Evolutionary conservation across 805 yeast species (phyloP).

Genomic region (Lachancea kluyveri): DNA sequence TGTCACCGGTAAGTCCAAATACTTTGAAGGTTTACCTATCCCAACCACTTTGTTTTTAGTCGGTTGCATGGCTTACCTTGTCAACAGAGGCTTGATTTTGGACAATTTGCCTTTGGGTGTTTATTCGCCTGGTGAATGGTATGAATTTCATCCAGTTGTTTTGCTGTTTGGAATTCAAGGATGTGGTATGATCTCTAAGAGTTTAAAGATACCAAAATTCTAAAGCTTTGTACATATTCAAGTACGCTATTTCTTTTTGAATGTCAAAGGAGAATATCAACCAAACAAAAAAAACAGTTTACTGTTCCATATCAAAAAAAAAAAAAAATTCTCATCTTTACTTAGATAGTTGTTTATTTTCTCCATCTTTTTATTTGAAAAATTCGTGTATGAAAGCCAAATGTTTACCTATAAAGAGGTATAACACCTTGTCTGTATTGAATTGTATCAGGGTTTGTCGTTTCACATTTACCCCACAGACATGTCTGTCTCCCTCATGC

Average conservation of each 20-base stretch:
- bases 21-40: slow-evolving; percentile 94
- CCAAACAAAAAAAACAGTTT: too few species aligned
- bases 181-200: slow-evolving; percentile 85
- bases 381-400: too few species aligned
- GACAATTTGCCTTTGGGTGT: slow-evolving; percentile 63
- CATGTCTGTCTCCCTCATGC: too few species aligned
- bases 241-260: not conserved
- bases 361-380: too few species aligned
- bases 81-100: slow-evolving; percentile 43
- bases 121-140: slow-evolving; percentile 44
- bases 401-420: too few species aligned
- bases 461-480: too few species aligned
- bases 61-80: slow-evolving; percentile 60
- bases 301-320: too few species aligned
- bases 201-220: slow-evolving; percentile 86
- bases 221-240: slow-evolving; percentile 14
- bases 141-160: slow-evolving; percentile 72
- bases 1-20: slow-evolving; percentile 75
- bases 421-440: too few species aligned
- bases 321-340: too few species aligned
- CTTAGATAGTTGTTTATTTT: too few species aligned
- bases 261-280: too few species aligned
- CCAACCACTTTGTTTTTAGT: slow-evolving; percentile 83
- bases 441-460: too few species aligned
- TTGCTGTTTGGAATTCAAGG: slow-evolving; percentile 71